Percentiles rank a stretch among this genome's conserved stretches.
Conservation (phyloP, 768 basidiomycete genomes). For the Pleurotus ostreatus region DNA sequence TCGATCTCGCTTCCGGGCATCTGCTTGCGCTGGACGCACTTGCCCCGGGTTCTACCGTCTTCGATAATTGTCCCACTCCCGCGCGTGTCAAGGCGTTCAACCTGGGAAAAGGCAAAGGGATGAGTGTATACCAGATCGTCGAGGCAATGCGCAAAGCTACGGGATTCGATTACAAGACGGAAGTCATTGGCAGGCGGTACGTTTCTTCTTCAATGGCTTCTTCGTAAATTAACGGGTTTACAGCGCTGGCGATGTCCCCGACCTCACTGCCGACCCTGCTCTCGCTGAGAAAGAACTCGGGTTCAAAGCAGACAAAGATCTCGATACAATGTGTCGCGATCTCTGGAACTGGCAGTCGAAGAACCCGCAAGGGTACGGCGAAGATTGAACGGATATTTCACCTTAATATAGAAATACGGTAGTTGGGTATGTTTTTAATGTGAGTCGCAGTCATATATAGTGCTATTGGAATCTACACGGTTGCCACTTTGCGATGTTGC, state of each 20-base stretch:
- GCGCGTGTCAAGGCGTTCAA: conserved; percentile 92
- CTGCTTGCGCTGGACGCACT: conserved; percentile 80
- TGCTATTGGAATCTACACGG: too few relatives aligned
- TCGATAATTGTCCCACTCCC: conserved; percentile 47
- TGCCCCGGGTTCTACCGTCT: conserved; percentile 52
- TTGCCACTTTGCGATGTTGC: too few relatives aligned
- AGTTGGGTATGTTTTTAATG: not conserved
- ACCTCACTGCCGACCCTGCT: conserved; percentile 89
- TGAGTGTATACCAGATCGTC: conserved; percentile 91
- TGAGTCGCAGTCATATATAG: too few relatives aligned
- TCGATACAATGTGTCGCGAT: conserved; percentile 94
- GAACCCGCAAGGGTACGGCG: conserved; percentile 75
- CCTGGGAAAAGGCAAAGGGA: conserved; percentile 88
- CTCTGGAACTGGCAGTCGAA: conserved; percentile 99
- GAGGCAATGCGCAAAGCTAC: conserved; percentile 93
- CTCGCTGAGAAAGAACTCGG: conserved; percentile 92
- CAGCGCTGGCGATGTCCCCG: conserved; percentile 93
- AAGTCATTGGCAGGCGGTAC: conserved; percentile 87
- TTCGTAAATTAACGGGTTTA: not conserved
- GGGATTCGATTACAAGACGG: conserved; percentile 83
- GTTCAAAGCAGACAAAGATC: conserved; percentile 75
- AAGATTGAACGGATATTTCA: conserved; percentile 9
- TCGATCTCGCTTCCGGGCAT: conserved; percentile 95
- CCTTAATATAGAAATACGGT: not conserved
- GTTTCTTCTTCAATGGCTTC: conserved; percentile 21